phyloP scores from a whole-genome alignment of 2,329 filamentous ascomycete species.

The Alternaria hordeiaustralica region DNA sequence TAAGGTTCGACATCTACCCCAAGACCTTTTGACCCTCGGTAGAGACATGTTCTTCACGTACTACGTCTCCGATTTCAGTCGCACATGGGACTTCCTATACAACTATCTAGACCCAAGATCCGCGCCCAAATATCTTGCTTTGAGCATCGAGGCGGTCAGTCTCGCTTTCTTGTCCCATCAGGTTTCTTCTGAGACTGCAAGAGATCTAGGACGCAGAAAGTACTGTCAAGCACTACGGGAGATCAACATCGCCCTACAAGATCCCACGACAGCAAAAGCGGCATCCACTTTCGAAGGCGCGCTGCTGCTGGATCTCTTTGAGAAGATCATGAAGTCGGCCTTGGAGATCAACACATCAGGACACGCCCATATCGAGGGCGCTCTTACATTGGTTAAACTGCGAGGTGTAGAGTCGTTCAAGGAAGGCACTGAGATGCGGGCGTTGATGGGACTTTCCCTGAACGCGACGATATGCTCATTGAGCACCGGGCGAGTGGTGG shows the following conservation, averaged over 20 bases:
- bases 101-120: slow-evolving; percentile 18
- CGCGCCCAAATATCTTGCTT: slow-evolving; percentile 26
- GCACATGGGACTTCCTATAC: slow-evolving; percentile 32
- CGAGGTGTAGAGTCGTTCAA: slow-evolving; percentile 26
- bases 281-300: slow-evolving; percentile 26
- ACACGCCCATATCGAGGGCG: slow-evolving; percentile 33
- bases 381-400: slow-evolving; percentile 32
- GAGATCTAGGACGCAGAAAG: slow-evolving; percentile 25
- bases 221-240: slow-evolving; percentile 33
- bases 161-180: slow-evolving; percentile 36
- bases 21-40: slow-evolving; percentile 25
- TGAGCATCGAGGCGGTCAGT: slow-evolving; percentile 39
- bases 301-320: slow-evolving; percentile 36
- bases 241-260: slow-evolving; percentile 25
- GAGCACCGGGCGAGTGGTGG: slow-evolving; percentile 24
- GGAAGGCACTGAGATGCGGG: slow-evolving; percentile 18
- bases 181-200: slow-evolving; percentile 21
- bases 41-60: slow-evolving; percentile 32
- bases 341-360: slow-evolving; percentile 10
- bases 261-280: slow-evolving; percentile 16
- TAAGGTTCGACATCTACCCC: slow-evolving; percentile 17
- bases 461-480: slow-evolving; percentile 42
- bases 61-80: slow-evolving; percentile 35
- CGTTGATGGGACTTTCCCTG: slow-evolving; percentile 26
- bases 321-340: slow-evolving; percentile 30